Conservation (phyloP, 176 grass and related monocot genomes). For the Ananas comosus region DNA sequence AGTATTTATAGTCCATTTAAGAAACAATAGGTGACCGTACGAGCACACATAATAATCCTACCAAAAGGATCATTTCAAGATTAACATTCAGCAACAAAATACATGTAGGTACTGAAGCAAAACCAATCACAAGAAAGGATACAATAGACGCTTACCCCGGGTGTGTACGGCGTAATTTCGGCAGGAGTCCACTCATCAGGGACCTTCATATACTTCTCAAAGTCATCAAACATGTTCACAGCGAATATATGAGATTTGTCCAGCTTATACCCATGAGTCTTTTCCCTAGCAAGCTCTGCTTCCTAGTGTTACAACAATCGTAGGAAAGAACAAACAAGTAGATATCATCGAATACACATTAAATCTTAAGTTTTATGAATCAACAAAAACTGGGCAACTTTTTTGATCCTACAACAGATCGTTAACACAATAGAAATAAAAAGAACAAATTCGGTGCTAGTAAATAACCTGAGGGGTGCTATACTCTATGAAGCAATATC, state of each 20-base stretch:
- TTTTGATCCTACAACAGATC: background rate
- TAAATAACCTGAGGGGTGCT: conserved; percentile 59
- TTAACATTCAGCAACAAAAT: background rate
- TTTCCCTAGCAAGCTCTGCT: conserved; percentile 83
- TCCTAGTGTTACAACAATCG: conserved; percentile 35
- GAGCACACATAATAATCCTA: no score
- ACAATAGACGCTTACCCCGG: conserved; percentile 42
- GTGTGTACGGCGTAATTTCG: conserved; percentile 87
- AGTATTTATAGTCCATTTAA: no score
- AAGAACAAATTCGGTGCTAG: background rate
- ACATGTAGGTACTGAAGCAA: background rate
- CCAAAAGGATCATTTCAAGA: no score
- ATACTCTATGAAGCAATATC: conserved; percentile 85
- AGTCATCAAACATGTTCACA: conserved; percentile 87
- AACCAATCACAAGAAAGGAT: background rate
- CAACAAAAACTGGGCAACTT: background rate
- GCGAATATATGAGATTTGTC: conserved; percentile 88
- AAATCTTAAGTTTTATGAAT: no score
- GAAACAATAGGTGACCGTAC: no score
- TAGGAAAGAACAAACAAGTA: no score
- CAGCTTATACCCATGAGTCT: conserved; percentile 86
- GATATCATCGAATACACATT: no score
- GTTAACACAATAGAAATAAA: conserved; percentile 5
- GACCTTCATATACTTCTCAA: conserved; percentile 92
- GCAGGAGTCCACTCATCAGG: conserved; percentile 78